Evolutionary conservation across 768 basidiomycete species (phyloP), one percentile per base, ranked within the genome.

Genomic region (Leccinum pellstonianum): DNA sequence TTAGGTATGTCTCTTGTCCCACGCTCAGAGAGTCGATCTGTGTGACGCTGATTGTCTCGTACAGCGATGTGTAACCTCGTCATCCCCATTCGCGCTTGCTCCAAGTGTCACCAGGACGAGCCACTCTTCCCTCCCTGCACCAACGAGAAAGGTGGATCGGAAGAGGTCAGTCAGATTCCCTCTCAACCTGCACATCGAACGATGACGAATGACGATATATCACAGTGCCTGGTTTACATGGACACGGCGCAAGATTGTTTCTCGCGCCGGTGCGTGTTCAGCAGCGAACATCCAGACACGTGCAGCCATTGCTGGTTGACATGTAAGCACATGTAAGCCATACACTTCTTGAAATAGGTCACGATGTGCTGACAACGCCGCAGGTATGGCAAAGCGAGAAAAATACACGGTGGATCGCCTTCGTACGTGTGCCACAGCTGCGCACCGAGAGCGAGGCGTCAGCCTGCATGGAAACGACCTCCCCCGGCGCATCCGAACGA

Each of bases 161-260:
- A 63, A 35, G 68, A 64, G 65, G 71, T 73, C 33, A 3, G 62
- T 58, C 7, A 2, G n/a, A 15, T 7, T 9, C 10, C 2, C 25
- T 9, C 8, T 46, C 11, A 6, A 19, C 27, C 14, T 4, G 8
- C 1, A 19, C 14, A 12, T 15, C 4, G 15, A 10, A 31, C 56
- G 1, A 21, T n/a, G 14, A 12, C 8, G 35, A 51, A 11, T 23
- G 10, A 2, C 3, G 31, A 33, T 12, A 0, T 23, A 33, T 23
- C 12, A 5, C 59, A 72, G 68, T 58, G 55, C 48, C 38, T 58
- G 4, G 38, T 48, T 25, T 73, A 74, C 56, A 74, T 72, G 67
- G 72, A 72, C 52, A 62, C 68, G 2, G 68, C 70, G 0, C 71
- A 73, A 57, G 71, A 73, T 14, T 73, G 71, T 21, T 73, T 67